Evolutionary conservation across 2,329 filamentous ascomycete genomes (phyloP), one percentile per base, ranked within the genome.

Genomic region (Bipolaris gigantea): DNA sequence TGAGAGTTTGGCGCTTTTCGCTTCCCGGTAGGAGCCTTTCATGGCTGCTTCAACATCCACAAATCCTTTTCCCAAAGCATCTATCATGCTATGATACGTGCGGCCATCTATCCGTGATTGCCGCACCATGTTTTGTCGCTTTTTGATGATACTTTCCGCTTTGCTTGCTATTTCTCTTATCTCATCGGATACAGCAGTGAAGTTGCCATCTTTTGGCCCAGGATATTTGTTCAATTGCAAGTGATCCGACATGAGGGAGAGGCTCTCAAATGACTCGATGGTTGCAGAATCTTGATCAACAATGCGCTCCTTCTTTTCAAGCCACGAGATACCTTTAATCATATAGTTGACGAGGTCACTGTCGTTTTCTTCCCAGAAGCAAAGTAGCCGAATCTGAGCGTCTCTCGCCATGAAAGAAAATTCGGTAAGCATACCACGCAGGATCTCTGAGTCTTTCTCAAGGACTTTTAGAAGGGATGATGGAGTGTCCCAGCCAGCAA

Each of bases 211-310:
- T 19, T 69, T 64, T 9, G 67, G 61, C 19, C 61, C 56, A 7
- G 49, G 50, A 45, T 64, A 72, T 36, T 72, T 72, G 53, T 70
- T 72, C 23, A 72, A 51, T 35, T 55, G 49, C 18, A 72, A 70
- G 48, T 72, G 69, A 36, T 72, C 67, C 4, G 61, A 61, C 16
- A 61, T 60, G n/a, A 72, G 55, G 9, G 57, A 59, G 10, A 60
- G 32, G 5, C 54, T 64, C 9, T 60, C 53, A 21, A 67, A 59
- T 30, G 64, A 65, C 16, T 60, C 57, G 21, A 68, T 62, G 8
- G 55, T 64, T 21, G 62, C 68, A 9, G 67, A 71, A 23, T 52
- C 50, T 55, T 70, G 53, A 30, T 69, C 66, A 32, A 72, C 69
- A 41, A 72, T 61, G 19, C 61, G 55, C 36, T 72, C 67, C 48